phyloP scores from a whole-genome alignment of 305 asterid species.

The Petunia hybrid region DNA sequence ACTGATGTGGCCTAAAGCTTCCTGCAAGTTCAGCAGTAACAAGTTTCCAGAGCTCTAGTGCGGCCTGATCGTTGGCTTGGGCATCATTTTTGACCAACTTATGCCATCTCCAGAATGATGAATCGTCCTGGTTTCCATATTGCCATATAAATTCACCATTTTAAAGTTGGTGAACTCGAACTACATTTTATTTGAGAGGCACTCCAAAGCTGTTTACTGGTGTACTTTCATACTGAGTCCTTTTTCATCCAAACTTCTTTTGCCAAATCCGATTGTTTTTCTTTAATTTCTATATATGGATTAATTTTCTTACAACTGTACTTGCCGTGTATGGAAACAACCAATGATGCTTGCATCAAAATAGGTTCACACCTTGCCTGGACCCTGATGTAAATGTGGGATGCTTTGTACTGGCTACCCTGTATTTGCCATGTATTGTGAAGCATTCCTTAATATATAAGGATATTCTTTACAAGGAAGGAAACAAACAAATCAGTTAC shows the following conservation, averaged over 20 bases:
- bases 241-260: background rate
- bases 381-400: too few species aligned
- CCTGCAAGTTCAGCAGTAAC: background rate
- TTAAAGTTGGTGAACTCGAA: slow-evolving; percentile 7
- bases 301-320: too few species aligned
- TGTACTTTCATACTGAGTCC: background rate
- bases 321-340: background rate
- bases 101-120: background rate
- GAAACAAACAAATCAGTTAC: background rate
- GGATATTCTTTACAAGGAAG: slow-evolving; percentile 20
- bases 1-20: background rate
- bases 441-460: background rate
- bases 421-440: background rate
- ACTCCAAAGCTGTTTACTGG: background rate
- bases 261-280: too few species aligned
- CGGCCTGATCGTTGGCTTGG: background rate
- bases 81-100: background rate
- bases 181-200: slow-evolving; percentile 1
- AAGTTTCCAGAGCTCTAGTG: background rate
- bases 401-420: background rate
- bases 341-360: background rate
- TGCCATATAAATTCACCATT: background rate
- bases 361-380: too few species aligned
- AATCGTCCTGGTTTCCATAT: background rate
- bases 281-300: too few species aligned